Evolutionary conservation across 2,329 filamentous ascomycete genomes (phyloP), one percentile per base, ranked within the genome.

Genomic region (Colletotrichum shisoi): DNA sequence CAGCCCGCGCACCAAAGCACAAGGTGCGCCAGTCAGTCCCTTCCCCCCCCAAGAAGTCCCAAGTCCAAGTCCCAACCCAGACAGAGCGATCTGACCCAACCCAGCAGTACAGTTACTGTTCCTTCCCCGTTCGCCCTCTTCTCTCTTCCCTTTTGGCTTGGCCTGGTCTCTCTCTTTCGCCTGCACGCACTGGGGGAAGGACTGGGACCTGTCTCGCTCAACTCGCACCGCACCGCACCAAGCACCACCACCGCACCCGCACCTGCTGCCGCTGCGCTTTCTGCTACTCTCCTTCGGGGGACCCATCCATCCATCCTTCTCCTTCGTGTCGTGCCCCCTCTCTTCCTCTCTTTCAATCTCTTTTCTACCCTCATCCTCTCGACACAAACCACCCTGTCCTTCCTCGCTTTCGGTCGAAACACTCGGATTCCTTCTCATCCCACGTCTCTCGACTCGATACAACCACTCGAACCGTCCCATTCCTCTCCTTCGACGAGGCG

Each of bases 401-500:
- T 60, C 63, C 60, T 70, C 59, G n/a, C 56, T 63, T 69, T 44
- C 53, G 34, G 63, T 65, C 62, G 63, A 52, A 59, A 42, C 56
- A 67, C 60, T 61, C 49, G 59, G 58, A 58, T 62, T 61, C 61
- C 49, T 62, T 53, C 37, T 63, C 52, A 42, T 53, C 44, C 42
- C 62, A 49, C 67, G 27, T 60, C 44, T 49, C 59, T 61, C 70
- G 69, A 69, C 52, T 63, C 65, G 59, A 63, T 27, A 44, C 45
- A 49, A 34, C 68, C 24, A 31, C 63, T 71, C 71, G 68, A 67
- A 67, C 67, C 70, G 70, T 70, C 71, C 70, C 37, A 64, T 70
- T 66, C 68, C 69, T 72, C 72, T 74, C 73, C 72, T 72, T 61
- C 71, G 70, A 72, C 73, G 71, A 74, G 73, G 71, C 75, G 72